Base-by-base conservation (phyloP, 1,284 basidiomycete species). In the Boletellus deceptivus region DNA sequence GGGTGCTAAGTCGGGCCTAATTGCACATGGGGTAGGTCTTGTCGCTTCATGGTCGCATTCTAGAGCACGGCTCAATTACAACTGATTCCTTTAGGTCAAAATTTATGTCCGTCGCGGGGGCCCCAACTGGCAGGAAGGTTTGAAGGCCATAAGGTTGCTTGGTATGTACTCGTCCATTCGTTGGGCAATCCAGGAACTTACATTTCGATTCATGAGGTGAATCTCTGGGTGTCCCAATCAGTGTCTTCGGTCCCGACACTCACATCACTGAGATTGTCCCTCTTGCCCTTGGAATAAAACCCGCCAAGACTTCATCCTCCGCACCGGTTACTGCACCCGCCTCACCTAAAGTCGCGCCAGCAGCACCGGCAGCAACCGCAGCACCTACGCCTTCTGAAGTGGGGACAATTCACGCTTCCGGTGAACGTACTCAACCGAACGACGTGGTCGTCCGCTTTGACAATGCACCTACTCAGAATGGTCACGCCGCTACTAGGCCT, bases 221-320 rank as follows among this genome's bases (percentile, higher is more conserved):
- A 82, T 91, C 89, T 52, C 88, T 99, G 59, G 96, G 96, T 56
- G 94, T 99, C 56, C 92, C 93, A 54, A 99, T 99, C 77, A 89
- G 91, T 61, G 92, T 98, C 59, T 98, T 92, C 71, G 95, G 97
- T 59, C 97, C 97, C 59, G 96, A 98, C 70, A 96, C 95, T 17
- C 94, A 98, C 77, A 98, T 99, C 73, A 99, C 96, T 52, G 92
- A 93, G 71, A 98, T 99, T 60, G 96, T 99, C 31, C 97, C 96
- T 54, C 91, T 99, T 58, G 96, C 95, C 10, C 86, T 99, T 52
- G 96, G 93, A 55, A 78, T 97, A 63, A 81, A 83, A 64, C 70
- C 70, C 37, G 58, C 74, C 46, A 75, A 72, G 47, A 14, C 48
- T n/a, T 54, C 65, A 22, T 64, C 72, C 45, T 75, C 75, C 29